Base-by-base conservation (phyloP, 257 asterid species). In the Ophiorrhiza pumila region DNA sequence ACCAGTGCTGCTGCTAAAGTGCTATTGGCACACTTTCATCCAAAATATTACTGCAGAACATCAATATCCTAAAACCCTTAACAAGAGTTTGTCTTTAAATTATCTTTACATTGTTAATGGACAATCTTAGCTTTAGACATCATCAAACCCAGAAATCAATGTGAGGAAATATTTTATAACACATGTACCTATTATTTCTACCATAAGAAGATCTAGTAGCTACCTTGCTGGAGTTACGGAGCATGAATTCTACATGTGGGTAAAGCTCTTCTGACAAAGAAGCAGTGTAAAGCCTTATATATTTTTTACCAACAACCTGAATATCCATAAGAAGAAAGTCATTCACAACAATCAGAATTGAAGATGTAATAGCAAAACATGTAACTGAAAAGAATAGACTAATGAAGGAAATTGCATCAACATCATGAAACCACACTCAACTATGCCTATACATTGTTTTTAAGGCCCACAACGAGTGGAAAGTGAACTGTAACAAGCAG, bases 161-260 rank as follows among this genome's bases (percentile, higher is more conserved):
- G 2, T 32, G 4, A 47, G 7, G 27, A 47, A 25, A 18, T 49
- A 46, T 68, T 18, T 37, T 50, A 25, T 27, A 45, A 23, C 14
- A 13, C 2, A 32, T 50, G 8, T 17, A 67, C 71, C 58, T 15
- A 29, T 29, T 31, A 67, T 35, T 17, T 43, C 15, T 67, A 9
- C 43, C 2, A 4, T 29, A 55, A 9, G 9, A 32, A 39, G 47
- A 60, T 4, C 57, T 79, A 69, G 37, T 66, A 79, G 79, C 58
- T 76, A 94, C 99, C 98, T 92, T 95, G 77, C 99, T 95, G 75
- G 99, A 90, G 81, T 95, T 92, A 81, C 88, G 69, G 67, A 95
- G 96, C 99, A 91, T 95, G 75, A 86, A 70, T 76, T 87, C 92
- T 25, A 74, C 71, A 80, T 87, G 90, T 52, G 92, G 88, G 77